Evolutionary conservation across 331 rosid species (phyloP).

Genomic region (Quercus tomentella): DNA sequence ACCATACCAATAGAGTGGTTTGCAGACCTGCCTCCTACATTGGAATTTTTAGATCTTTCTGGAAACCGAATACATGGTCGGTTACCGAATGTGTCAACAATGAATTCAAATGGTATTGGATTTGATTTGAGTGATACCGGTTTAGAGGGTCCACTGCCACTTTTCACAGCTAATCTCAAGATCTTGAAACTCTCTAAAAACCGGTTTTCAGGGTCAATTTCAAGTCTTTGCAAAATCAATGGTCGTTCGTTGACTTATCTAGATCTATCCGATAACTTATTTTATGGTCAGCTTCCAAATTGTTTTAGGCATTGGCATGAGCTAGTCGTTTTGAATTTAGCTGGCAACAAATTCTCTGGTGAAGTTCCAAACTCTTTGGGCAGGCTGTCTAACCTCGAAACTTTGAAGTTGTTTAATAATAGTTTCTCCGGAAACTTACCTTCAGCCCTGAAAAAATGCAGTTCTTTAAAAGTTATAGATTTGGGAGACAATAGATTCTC

Average conservation of each 20-base stretch:
- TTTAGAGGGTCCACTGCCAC: neutral
- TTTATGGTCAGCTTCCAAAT: constrained; percentile 16
- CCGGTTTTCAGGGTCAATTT: constrained; percentile 5
- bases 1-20: constrained; percentile 13
- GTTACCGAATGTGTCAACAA: neutral
- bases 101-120: too few relatives aligned
- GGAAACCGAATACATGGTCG: constrained; percentile 6
- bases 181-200: constrained; percentile 7
- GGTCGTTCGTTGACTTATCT: neutral
- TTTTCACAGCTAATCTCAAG: neutral
- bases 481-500: constrained; percentile 27
- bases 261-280: constrained; percentile 15
- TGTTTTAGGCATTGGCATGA: constrained; percentile 11
- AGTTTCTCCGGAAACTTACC: constrained; percentile 23
- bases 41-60: neutral
- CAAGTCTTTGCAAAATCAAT: neutral
- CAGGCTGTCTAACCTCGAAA: accelerated
- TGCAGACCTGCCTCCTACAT: neutral
- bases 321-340: neutral
- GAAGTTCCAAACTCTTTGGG: constrained; percentile 18
- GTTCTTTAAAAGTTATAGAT: constrained; percentile 1
- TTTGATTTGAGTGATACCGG: constrained; percentile 20
- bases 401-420: constrained; percentile 16
- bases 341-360: constrained; percentile 26
- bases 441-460: neutral